Conservation (phyloP, 768 basidiomycete species). For the Termitomyces sp. region DNA sequence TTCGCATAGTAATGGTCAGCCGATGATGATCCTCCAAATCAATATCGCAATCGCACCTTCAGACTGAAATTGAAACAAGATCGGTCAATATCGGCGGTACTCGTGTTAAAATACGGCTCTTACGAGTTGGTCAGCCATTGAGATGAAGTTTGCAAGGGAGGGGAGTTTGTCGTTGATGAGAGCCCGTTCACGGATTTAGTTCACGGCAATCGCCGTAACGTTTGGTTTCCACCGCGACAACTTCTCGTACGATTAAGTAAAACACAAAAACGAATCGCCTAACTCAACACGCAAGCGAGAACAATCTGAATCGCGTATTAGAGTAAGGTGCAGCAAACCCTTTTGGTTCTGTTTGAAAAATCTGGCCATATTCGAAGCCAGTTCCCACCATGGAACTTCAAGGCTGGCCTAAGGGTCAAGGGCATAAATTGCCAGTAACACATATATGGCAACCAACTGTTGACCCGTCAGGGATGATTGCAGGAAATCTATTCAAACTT, state of each 20-base stretch:
- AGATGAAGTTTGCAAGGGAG: constrained; percentile 7
- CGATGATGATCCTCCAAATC: not conserved
- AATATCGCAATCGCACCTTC: constrained; percentile 39
- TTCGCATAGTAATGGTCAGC: not conserved
- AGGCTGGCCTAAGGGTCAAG: not conserved
- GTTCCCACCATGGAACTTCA: not conserved
- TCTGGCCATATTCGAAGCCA: too few species aligned
- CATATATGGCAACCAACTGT: not conserved
- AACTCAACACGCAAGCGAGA: not conserved
- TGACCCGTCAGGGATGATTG: too few species aligned
- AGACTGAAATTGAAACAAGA: constrained; percentile 32
- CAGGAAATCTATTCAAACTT: not conserved
- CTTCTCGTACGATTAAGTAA: not conserved
- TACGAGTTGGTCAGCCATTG: constrained; percentile 58
- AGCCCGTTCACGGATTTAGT: not conserved
- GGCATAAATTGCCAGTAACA: not conserved
- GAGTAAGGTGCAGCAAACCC: not conserved
- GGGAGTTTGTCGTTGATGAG: constrained; percentile 1
- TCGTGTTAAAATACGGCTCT: constrained; percentile 16
- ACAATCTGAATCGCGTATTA: not conserved
- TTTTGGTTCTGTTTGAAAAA: not conserved
- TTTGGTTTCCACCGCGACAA: not conserved
- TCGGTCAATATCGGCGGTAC: constrained; percentile 1
- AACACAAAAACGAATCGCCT: not conserved
- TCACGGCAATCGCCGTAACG: constrained; percentile 20